phyloP scores from a whole-genome alignment of 1,284 basidiomycete genomes.

The Irpex lacteus region DNA sequence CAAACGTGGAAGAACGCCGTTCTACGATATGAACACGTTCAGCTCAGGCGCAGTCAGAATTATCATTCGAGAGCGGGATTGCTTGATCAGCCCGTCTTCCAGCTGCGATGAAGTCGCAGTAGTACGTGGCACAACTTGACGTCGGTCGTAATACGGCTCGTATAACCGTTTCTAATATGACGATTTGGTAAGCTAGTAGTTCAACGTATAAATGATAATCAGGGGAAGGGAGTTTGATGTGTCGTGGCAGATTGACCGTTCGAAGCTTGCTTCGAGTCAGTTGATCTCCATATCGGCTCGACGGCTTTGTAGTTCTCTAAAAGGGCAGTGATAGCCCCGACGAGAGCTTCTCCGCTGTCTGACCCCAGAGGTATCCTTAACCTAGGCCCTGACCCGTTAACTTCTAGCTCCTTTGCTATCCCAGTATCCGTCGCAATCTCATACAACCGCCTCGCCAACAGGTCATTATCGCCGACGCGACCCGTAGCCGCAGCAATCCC shows the following conservation, averaged over 20 bases:
- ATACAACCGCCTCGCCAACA: conserved; percentile 17
- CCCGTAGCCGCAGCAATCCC: conserved; percentile 5
- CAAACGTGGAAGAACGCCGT: neutral
- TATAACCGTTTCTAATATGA: too few relatives aligned
- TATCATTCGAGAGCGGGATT: too few relatives aligned
- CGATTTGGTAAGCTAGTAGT: too few relatives aligned
- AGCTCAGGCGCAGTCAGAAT: too few relatives aligned
- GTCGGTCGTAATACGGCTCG: too few relatives aligned
- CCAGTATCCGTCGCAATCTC: conserved; percentile 24
- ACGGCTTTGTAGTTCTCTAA: conserved; percentile 20
- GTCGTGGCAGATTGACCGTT: conserved; percentile 6
- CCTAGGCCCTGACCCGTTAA: conserved; percentile 12
- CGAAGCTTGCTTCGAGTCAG: conserved; percentile 16
- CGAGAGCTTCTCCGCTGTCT: conserved; percentile 20
- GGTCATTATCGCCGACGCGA: conserved; percentile 22
- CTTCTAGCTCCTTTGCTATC: conserved; percentile 10
- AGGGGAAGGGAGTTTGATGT: too few relatives aligned
- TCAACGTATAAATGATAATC: too few relatives aligned
- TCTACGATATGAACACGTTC: too few relatives aligned
- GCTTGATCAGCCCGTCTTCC: too few relatives aligned
- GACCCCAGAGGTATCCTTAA: conserved; percentile 22
- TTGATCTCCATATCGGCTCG: conserved; percentile 26
- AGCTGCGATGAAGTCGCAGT: too few relatives aligned
- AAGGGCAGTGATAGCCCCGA: conserved; percentile 9
- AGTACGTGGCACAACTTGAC: too few relatives aligned